Percentiles rank a stretch among this genome's conserved stretches.
Conservation (phyloP, 805 yeast genomes). For the Candida fluviatilis region DNA sequence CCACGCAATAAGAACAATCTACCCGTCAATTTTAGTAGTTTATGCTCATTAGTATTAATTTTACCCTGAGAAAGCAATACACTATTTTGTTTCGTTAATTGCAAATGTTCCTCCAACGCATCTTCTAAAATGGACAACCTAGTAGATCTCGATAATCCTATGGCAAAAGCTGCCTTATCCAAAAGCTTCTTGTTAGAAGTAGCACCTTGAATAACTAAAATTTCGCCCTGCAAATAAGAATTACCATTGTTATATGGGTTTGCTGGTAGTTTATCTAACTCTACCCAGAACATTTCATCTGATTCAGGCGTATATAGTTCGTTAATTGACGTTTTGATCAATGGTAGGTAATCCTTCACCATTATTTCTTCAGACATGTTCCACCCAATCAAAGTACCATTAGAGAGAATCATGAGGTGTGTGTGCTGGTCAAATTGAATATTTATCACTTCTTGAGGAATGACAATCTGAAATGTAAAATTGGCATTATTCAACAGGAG, state of each 20-base stretch:
- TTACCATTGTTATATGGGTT: constrained; percentile 21
- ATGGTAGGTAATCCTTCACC: constrained; percentile 45
- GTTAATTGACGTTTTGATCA: constrained; percentile 43
- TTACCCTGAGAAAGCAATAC: constrained; percentile 63
- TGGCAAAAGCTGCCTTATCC: constrained; percentile 85
- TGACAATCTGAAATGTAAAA: constrained; percentile 21
- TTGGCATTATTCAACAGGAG: constrained; percentile 15
- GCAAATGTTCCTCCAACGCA: constrained; percentile 65
- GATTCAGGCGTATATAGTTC: constrained; percentile 53
- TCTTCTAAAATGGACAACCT: constrained; percentile 76
- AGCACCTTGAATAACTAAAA: constrained; percentile 58
- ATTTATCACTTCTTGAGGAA: constrained; percentile 67
- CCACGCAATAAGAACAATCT: constrained; percentile 73
- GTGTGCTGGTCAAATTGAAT: constrained; percentile 31
- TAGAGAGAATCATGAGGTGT: constrained; percentile 65
- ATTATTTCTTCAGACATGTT: constrained; percentile 59
- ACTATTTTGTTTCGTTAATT: constrained; percentile 58
- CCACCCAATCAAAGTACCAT: constrained; percentile 86
- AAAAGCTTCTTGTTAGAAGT: constrained; percentile 46
- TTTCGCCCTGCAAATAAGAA: constrained; percentile 59
- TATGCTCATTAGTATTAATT: constrained; percentile 45
- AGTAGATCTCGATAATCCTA: constrained; percentile 84
- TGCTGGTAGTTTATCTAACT: constrained; percentile 25
- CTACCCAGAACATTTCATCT: constrained; percentile 83
- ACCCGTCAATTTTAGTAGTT: constrained; percentile 69